Percentiles rank a stretch among this genome's conserved stretches.
Evolutionary conservation across 306 rosid genomes (phyloP).

Genomic region (Glycine latifolia): DNA sequence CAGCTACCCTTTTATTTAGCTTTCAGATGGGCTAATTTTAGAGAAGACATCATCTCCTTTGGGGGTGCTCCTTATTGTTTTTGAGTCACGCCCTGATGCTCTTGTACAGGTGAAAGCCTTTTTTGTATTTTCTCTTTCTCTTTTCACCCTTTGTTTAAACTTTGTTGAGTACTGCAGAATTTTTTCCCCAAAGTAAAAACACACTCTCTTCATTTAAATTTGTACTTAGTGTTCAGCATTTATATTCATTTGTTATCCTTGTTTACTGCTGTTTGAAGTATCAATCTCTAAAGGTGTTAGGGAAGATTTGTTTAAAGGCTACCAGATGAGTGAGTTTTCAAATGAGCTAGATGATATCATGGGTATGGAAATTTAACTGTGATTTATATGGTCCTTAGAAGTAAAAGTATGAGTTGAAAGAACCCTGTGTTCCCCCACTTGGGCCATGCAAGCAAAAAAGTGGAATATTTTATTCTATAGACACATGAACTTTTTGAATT

Average conservation of each 20-base stretch:
- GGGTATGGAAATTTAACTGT: background rate
- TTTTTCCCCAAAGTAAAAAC: background rate
- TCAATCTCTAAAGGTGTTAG: background rate
- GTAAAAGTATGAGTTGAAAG: slow-evolving; percentile 14
- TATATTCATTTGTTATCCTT: slow-evolving; percentile 8
- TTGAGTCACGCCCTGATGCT: slow-evolving; percentile 99
- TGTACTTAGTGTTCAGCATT: background rate
- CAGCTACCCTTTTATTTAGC: slow-evolving; percentile 57
- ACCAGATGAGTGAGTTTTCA: background rate
- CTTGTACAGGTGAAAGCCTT: slow-evolving; percentile 78
- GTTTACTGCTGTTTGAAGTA: background rate
- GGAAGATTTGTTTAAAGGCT: slow-evolving; percentile 14
- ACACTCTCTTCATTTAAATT: background rate
- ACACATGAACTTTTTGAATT: background rate
- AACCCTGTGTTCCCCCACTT: background rate
- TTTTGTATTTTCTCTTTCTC: background rate
- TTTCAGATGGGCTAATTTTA: slow-evolving; percentile 88
- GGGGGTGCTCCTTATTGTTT: slow-evolving; percentile 93
- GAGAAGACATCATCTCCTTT: slow-evolving; percentile 96
- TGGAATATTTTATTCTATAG: background rate
- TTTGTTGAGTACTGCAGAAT: slow-evolving; percentile 21
- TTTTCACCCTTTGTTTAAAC: background rate
- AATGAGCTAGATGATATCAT: background rate
- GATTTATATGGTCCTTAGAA: slow-evolving; percentile 9
- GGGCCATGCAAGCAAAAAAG: background rate